phyloP scores from a whole-genome alignment of 2,329 filamentous ascomycete genomes.

The Dendryphion nanum region DNA sequence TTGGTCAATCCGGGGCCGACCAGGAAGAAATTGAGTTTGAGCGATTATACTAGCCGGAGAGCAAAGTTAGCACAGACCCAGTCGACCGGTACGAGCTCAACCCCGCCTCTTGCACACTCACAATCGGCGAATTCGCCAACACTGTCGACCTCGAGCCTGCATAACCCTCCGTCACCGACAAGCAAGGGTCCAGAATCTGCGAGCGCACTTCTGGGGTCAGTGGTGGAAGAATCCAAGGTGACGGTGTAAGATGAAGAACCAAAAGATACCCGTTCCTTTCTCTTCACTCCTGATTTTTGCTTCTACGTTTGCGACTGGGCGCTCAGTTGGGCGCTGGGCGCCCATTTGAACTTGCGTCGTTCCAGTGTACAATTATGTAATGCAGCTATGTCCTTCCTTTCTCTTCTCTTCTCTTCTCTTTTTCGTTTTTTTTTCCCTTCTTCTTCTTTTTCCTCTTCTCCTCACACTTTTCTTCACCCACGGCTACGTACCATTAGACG shows the following conservation, averaged over 20 bases:
- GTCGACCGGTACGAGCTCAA: slow-evolving; percentile 19
- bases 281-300: not conserved
- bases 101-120: slow-evolving; percentile 19
- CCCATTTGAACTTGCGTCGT: slow-evolving; percentile 3
- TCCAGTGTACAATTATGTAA: slow-evolving; percentile 37
- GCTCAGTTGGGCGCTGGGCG: slow-evolving; percentile 15
- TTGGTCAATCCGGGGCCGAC: slow-evolving; percentile 43
- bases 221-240: too few relatives aligned
- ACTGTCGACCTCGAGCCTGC: slow-evolving; percentile 29
- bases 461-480: too few relatives aligned
- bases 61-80: slow-evolving; percentile 38
- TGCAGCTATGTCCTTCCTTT: slow-evolving; percentile 13
- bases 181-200: slow-evolving; percentile 23
- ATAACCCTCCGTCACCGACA: slow-evolving; percentile 26
- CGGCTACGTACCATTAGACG: too few relatives aligned
- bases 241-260: too few relatives aligned
- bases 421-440: slow-evolving; percentile 8
- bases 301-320: slow-evolving; percentile 6
- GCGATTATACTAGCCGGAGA: slow-evolving; percentile 48
- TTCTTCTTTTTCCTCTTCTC: too few relatives aligned
- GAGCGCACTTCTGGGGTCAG: too few relatives aligned
- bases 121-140: slow-evolving; percentile 33
- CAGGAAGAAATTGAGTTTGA: slow-evolving; percentile 52
- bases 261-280: not conserved
- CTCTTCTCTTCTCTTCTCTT: slow-evolving; percentile 1